These are phyloP conservation scores for Nitzschia sp. DNA, from an alignment of 108 stramenopile genomes.

Conservation along the genomic window DNA sequence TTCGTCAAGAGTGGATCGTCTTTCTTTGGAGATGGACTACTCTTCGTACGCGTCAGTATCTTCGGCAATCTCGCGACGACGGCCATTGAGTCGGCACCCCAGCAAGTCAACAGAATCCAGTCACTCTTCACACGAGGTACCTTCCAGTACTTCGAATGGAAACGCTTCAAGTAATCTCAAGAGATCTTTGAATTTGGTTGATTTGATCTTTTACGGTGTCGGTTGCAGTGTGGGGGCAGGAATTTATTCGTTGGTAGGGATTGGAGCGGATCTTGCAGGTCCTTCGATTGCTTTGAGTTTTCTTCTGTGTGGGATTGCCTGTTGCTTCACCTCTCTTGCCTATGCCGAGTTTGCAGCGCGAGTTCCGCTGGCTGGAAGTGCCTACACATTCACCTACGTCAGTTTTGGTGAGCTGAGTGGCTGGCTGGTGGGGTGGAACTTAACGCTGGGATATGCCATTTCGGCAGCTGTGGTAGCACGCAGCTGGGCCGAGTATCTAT, in stretches of 20 bases:
- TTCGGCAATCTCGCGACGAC: constrained; percentile 14
- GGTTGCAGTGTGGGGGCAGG: constrained; percentile 65
- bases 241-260: constrained; percentile 61
- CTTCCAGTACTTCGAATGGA: not conserved
- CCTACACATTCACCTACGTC: constrained; percentile 64
- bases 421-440: constrained; percentile 65
- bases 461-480: constrained; percentile 56
- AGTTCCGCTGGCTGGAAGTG: constrained; percentile 54
- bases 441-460: constrained; percentile 62
- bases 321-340: constrained; percentile 51
- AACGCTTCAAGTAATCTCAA: constrained; percentile 39
- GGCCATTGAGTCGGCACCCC: not conserved
- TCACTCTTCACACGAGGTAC: not conserved
- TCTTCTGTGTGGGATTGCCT: constrained; percentile 48
- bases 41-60: constrained; percentile 11
- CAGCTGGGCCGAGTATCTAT: constrained; percentile 58
- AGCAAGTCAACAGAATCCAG: not conserved
- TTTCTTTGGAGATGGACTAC: not conserved
- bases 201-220: constrained; percentile 61
- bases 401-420: constrained; percentile 58
- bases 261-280: constrained; percentile 56
- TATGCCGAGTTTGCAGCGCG: constrained; percentile 66
- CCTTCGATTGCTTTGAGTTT: constrained; percentile 55
- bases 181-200: constrained; percentile 38
- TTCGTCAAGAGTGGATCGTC: too few species aligned